These are phyloP conservation scores for Sporothrix pseudoabietina DNA, from an alignment of 2,329 filamentous ascomycete genomes.

Conservation along the genomic window DNA sequence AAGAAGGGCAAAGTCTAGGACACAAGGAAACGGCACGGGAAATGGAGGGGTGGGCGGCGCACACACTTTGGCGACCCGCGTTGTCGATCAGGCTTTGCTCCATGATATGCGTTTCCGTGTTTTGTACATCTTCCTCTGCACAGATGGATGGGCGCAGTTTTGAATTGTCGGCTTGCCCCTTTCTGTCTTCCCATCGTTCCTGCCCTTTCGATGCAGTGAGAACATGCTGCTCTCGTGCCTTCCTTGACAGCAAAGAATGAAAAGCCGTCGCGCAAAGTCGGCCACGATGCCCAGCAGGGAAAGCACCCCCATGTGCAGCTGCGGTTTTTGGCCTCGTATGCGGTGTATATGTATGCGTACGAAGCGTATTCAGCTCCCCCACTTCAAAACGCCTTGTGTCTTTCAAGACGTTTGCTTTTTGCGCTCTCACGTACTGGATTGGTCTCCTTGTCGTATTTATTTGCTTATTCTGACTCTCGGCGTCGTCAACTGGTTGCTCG, in stretches of 20 bases:
- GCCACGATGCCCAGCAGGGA: neutral
- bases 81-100: conserved; percentile 23
- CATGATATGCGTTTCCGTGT: conserved; percentile 9
- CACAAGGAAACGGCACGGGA: conserved; percentile 17
- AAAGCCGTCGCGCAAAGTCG: neutral
- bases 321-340: neutral
- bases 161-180: neutral
- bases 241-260: neutral
- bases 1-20: neutral
- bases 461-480: neutral
- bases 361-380: neutral
- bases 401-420: neutral
- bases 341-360: neutral
- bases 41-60: neutral
- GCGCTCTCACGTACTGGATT: neutral
- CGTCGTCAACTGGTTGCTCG: neutral
- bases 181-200: neutral
- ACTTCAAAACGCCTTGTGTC: conserved; percentile 6
- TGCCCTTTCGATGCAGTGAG: neutral
- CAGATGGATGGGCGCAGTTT: neutral
- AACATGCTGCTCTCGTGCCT: conserved; percentile 1
- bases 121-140: neutral
- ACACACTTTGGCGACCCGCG: conserved; percentile 17
- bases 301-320: neutral
- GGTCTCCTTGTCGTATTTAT: conserved; percentile 1